Base-by-base conservation (phyloP, 2,329 filamentous ascomycete genomes). In the Colletotrichum brevisporum region DNA sequence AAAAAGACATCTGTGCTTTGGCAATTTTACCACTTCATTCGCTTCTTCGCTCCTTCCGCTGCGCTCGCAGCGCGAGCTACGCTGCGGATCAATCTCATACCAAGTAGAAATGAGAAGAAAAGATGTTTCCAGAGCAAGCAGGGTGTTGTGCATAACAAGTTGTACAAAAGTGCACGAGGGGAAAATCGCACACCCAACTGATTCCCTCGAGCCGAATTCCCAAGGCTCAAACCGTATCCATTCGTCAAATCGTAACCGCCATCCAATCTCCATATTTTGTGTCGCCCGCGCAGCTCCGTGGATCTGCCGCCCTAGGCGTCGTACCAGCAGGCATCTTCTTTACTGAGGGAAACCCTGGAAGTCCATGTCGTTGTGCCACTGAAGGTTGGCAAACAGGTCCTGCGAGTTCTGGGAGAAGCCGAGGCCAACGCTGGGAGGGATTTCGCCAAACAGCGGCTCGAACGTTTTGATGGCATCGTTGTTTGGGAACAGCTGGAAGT, bases 401-500 rank as follows among this genome's bases (percentile, higher is more conserved):
- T 86, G 84, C 43, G 87, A 85, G 4, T 83, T 83, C 73, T 89
- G 87, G 3, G 83, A 86, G 74, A 84, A 88, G 26, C 85, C 85
- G 47, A 85, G 78, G 52, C 83, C 81, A 41, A 86, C 78, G 71
- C 85, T 88, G 2, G 86, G 83, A 8, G 27, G 31, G 4, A 87
- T 76, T 47, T 87, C 83, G 13, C 79, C 81, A 70, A 89, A 89
- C 2, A 89, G 79, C 2, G 80, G 76, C 51, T 85, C 82, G 50
- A 82, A 81, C 8, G 80, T 78, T 75, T 87, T 86, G 60, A 78
- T 76, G 59, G 80, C 76, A 41, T 75, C 74, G 12, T 73, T 74
- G 16, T 77, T 61, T 2, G 86, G 85, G 75, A 87, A 94, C 16
- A 94, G 84, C 18, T 88, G 86, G 73, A 94, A 94, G 77, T 94